Conservation (phyloP, 2,329 filamentous ascomycete species). For the Ascochyta rabiei region DNA sequence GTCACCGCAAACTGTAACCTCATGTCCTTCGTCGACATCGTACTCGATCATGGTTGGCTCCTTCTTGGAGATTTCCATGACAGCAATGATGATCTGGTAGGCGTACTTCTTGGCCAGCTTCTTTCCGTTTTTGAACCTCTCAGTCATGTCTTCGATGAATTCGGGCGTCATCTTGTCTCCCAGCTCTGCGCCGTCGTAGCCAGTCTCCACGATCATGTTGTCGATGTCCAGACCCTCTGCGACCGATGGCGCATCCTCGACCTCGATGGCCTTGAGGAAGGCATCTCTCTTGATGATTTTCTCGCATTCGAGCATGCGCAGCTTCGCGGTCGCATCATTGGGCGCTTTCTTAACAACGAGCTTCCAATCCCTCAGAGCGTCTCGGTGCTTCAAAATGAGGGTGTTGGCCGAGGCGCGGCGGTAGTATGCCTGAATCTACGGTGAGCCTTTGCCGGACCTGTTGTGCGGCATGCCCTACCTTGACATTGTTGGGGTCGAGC, state of each 20-base stretch:
- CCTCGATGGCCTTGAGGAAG: slow-evolving; percentile 93
- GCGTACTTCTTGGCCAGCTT: slow-evolving; percentile 95
- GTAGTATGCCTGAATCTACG: slow-evolving; percentile 77
- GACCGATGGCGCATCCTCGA: slow-evolving; percentile 89
- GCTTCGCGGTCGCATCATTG: slow-evolving; percentile 84
- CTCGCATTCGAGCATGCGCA: slow-evolving; percentile 91
- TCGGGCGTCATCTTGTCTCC: slow-evolving; percentile 89
- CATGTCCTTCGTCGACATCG: slow-evolving; percentile 75
- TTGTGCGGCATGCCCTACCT: slow-evolving; percentile 62
- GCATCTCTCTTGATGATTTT: slow-evolving; percentile 91
- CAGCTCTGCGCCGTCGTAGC: slow-evolving; percentile 83
- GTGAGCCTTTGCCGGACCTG: slow-evolving; percentile 8
- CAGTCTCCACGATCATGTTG: slow-evolving; percentile 78
- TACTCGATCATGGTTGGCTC: slow-evolving; percentile 98
- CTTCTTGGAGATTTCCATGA: slow-evolving; percentile 86
- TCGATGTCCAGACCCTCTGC: slow-evolving; percentile 89
- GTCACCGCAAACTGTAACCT: slow-evolving; percentile 94
- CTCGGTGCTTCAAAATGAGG: slow-evolving; percentile 85
- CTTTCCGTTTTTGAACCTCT: slow-evolving; percentile 88
- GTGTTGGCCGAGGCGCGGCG: slow-evolving; percentile 89
- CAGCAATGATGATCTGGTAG: slow-evolving; percentile 91
- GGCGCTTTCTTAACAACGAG: slow-evolving; percentile 87
- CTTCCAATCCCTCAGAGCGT: slow-evolving; percentile 91
- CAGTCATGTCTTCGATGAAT: slow-evolving; percentile 96
- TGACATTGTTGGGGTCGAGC: slow-evolving; percentile 84